These are phyloP conservation scores for Santalum album DNA, from an alignment of 164 flowering plant species.

Conservation along the genomic window DNA sequence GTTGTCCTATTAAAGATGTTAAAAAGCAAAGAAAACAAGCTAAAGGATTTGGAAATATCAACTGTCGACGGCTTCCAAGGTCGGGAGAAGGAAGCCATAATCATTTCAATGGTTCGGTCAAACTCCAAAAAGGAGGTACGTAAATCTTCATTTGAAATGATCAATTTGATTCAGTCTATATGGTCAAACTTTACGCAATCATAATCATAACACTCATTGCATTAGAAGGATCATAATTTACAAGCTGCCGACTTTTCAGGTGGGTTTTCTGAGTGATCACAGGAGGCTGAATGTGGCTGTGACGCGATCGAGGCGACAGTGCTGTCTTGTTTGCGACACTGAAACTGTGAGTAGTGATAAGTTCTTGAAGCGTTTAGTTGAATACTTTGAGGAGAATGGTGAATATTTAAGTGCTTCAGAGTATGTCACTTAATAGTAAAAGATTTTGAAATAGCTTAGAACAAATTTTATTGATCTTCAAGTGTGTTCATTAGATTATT, in stretches of 20 bases:
- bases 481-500: no score
- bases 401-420: conserved; percentile 97
- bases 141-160: not conserved
- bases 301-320: conserved; percentile 95
- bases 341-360: conserved; percentile 78
- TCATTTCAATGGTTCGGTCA: conserved; percentile 96
- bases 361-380: conserved; percentile 81
- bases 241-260: conserved; percentile 32
- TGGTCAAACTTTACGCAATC: not conserved
- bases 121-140: conserved; percentile 84
- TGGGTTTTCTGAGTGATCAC: conserved; percentile 82
- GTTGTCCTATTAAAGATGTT: conserved; percentile 74
- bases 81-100: conserved; percentile 92
- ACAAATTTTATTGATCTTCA: no score
- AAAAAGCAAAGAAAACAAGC: conserved; percentile 59
- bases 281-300: conserved; percentile 99
- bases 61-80: conserved; percentile 99
- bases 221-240: not conserved
- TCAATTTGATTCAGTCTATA: not conserved
- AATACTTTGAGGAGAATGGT: conserved; percentile 93
- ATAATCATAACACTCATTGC: no score
- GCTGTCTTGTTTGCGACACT: conserved; percentile 89
- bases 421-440: conserved; percentile 35
- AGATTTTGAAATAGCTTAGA: no score
- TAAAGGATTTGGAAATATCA: conserved; percentile 83